Evolutionary conservation across 768 basidiomycete species (phyloP).

Genomic region (Tulasnella sp.): DNA sequence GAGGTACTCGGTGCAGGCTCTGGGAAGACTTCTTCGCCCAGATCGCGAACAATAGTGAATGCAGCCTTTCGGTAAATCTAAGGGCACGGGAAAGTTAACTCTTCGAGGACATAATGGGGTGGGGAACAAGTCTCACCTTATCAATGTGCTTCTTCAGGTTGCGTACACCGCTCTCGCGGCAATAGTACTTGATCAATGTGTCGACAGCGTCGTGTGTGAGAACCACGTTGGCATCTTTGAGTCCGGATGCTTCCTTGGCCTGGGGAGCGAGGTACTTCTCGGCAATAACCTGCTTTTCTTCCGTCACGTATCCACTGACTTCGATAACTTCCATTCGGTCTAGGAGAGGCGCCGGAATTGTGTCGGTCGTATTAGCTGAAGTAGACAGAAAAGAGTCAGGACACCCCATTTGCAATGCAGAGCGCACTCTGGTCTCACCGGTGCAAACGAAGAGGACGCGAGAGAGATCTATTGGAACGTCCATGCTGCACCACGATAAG

Average conservation of each 20-base stretch:
- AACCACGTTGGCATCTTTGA: constrained; percentile 71
- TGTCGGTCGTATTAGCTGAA: constrained; percentile 76
- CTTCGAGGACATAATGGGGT: neutral
- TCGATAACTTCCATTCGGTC: constrained; percentile 96
- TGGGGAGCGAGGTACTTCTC: constrained; percentile 82
- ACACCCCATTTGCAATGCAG: neutral
- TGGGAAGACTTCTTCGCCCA: constrained; percentile 76
- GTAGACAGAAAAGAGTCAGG: neutral
- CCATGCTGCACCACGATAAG: constrained; percentile 49
- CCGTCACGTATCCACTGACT: constrained; percentile 87
- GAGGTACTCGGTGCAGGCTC: constrained; percentile 37
- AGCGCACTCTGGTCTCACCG: constrained; percentile 26
- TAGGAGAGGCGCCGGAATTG: constrained; percentile 84
- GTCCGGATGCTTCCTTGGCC: constrained; percentile 80
- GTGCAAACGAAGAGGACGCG: constrained; percentile 97
- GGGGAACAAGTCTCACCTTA: constrained; percentile 45
- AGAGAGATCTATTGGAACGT: constrained; percentile 92
- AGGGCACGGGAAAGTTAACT: neutral
- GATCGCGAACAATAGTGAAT: constrained; percentile 75
- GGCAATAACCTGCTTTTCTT: constrained; percentile 84
- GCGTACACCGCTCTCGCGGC: constrained; percentile 91
- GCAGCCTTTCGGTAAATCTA: constrained; percentile 97
- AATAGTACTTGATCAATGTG: constrained; percentile 89
- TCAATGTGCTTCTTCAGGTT: constrained; percentile 98
- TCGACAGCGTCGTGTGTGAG: constrained; percentile 71